Evolutionary conservation across 768 basidiomycete genomes (phyloP).

Genomic region (Phlebiopsis gigantea): DNA sequence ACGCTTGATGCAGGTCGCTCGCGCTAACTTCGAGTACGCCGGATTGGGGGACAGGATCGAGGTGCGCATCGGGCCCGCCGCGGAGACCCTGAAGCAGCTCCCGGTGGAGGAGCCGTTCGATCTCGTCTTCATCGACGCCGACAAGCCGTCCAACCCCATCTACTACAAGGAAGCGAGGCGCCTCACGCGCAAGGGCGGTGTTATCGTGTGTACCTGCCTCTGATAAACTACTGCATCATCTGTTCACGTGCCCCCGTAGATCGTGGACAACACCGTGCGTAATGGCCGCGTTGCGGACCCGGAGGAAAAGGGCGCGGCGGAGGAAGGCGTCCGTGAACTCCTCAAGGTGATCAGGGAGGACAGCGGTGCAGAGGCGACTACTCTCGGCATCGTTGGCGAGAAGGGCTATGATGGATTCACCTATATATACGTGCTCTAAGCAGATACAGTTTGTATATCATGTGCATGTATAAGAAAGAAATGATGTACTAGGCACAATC

Average conservation of each 20-base stretch:
- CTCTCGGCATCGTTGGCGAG: constrained; percentile 30
- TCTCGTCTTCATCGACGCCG: constrained; percentile 68
- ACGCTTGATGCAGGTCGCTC: constrained; percentile 40
- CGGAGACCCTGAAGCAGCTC: constrained; percentile 43
- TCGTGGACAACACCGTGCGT: constrained; percentile 60
- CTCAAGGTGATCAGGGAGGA: constrained; percentile 44
- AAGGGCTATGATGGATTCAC: constrained; percentile 30
- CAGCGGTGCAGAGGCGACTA: constrained; percentile 33
- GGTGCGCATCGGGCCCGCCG: constrained; percentile 47
- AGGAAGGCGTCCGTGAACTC: constrained; percentile 45
- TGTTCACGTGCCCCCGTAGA: constrained; percentile 25
- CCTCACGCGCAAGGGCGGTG: constrained; percentile 51
- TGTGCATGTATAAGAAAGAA: not conserved
- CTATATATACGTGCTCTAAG: constrained; percentile 14
- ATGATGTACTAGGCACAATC: not conserved
- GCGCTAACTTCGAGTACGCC: constrained; percentile 50
- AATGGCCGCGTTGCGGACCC: constrained; percentile 40
- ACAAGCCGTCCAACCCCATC: constrained; percentile 48
- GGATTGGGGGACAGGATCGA: constrained; percentile 45
- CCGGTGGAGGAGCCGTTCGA: constrained; percentile 51
- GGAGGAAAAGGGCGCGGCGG: constrained; percentile 9
- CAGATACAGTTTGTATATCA: not conserved
- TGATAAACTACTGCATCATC: not conserved
- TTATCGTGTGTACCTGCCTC: constrained; percentile 42
- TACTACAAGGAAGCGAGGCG: constrained; percentile 62